A percentile compares a stretch with the other conserved stretches of the same genome.
These are phyloP conservation scores for Gossypioides kirkii DNA, from an alignment of 345 rosid genomes.

Conservation along the genomic window DNA sequence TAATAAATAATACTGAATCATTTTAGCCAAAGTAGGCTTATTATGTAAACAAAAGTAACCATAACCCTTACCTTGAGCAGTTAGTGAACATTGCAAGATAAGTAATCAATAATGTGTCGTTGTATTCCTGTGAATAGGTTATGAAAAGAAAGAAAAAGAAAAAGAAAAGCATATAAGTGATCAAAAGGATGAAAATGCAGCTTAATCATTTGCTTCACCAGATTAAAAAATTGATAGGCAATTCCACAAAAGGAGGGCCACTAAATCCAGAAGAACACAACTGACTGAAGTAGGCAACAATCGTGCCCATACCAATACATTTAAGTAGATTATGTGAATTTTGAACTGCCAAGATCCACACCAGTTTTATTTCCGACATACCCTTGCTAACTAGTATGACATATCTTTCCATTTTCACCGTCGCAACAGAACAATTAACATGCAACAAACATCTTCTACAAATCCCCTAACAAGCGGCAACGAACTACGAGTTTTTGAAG, in stretches of 20 bases:
- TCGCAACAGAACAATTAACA: not conserved
- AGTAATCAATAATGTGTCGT: conserved; percentile 73
- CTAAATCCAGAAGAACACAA: not conserved
- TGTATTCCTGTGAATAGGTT: conserved; percentile 60
- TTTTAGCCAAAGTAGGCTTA: not conserved
- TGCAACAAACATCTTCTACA: not conserved
- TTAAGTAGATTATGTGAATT: not conserved
- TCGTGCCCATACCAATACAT: not conserved
- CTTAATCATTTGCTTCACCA: not conserved
- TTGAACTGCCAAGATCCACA: not conserved
- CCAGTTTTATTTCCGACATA: not conserved
- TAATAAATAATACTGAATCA: not conserved
- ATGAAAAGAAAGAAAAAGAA: not conserved
- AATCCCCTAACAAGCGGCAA: not conserved
- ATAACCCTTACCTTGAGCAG: conserved; percentile 65
- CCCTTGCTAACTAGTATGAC: not conserved
- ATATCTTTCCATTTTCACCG: not conserved
- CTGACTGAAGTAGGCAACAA: not conserved
- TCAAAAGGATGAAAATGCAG: not conserved
- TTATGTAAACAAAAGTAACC: not conserved
- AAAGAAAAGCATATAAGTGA: not conserved
- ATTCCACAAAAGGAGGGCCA: not conserved
- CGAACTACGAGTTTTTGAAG: not conserved
- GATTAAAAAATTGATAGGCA: not conserved
- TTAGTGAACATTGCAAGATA: conserved; percentile 92